Evolutionary conservation across 2,329 filamentous ascomycete genomes (phyloP), one percentile per base, ranked within the genome.

Genomic region (Colletotrichum sidae): DNA sequence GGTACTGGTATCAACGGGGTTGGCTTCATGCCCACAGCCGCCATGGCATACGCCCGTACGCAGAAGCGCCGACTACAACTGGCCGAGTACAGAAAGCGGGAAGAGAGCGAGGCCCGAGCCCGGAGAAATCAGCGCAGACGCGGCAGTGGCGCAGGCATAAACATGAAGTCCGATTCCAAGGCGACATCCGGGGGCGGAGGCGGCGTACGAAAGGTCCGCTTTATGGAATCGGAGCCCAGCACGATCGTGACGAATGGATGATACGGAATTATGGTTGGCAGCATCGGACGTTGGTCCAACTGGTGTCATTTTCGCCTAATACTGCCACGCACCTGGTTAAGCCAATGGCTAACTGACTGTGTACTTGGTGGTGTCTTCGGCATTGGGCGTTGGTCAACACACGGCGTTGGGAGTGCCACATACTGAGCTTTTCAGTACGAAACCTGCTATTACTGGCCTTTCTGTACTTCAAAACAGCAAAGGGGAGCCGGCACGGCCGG

Each of bases 1-100:
- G 88, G 88, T 55, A 86, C 84, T 4, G 88, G 88, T 25, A 87
- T 91, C 71, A 90, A 91, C 72, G 88, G 88, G 6, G 87, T 91
- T 65, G 88, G 88, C 1, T 91, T 90, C 77, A 87, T 83, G 70
- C 88, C 88, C 2, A 90, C 87, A 0, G 81, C 88, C 6, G 87
- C 86, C 17, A 80, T 89, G 49, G 88, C 87, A 7, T 83, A 87
- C 61, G 83, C 84, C 5, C 82, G 88, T 15, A 79, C 83, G 2
- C 80, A 86, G 75, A 87, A 85, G 72, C 80, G 88, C 45, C 81
- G 81, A 61, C 84, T 87, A 73, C 88, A 90, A 74, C 82, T 91
- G 70, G 83, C 83, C 9, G 88, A 88, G 50, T 91, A 90, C 73
- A 83, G 79, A 68, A 87, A 83, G 70, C 81, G 88, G 25, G 87